A percentile compares a stretch with the other conserved stretches of the same genome.
Conservation (phyloP, 73 alveolate genomes). For the Paramecium bursaria region DNA sequence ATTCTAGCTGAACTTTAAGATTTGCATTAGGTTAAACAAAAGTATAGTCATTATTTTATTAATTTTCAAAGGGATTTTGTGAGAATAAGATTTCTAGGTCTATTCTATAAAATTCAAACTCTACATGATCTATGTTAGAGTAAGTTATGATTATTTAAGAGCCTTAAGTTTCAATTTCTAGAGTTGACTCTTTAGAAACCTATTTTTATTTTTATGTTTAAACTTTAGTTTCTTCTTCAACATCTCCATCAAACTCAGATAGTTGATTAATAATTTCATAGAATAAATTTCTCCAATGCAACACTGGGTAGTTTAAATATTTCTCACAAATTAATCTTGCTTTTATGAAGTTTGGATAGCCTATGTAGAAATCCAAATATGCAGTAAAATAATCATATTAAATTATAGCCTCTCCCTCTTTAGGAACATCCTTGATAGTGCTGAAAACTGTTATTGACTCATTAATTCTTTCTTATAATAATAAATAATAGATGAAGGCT, state of each 20-base stretch:
- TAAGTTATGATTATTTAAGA: slow-evolving; percentile 72
- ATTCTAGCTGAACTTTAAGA: slow-evolving; percentile 1
- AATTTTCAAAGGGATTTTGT: slow-evolving; percentile 80
- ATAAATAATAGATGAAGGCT: slow-evolving; percentile 53
- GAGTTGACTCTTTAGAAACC: slow-evolving; percentile 62
- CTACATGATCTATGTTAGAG: slow-evolving; percentile 68
- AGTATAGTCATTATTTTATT: slow-evolving; percentile 47
- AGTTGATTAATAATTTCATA: slow-evolving; percentile 78
- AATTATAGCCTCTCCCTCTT: slow-evolving; percentile 45
- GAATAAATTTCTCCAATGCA: slow-evolving; percentile 84
- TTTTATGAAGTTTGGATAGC: slow-evolving; percentile 75
- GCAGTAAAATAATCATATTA: slow-evolving; percentile 83
- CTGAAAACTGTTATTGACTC: slow-evolving; percentile 60
- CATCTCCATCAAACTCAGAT: slow-evolving; percentile 78
- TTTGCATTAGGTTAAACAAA: slow-evolving; percentile 31
- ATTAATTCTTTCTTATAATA: slow-evolving; percentile 66
- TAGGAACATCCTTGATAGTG: neutral
- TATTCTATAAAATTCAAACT: slow-evolving; percentile 79
- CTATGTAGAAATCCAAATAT: slow-evolving; percentile 77
- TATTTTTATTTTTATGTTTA: slow-evolving; percentile 46
- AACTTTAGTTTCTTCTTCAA: slow-evolving; percentile 65
- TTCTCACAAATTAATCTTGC: slow-evolving; percentile 80
- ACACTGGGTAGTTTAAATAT: slow-evolving; percentile 87
- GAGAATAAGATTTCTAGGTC: slow-evolving; percentile 85
- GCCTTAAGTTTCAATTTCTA: slow-evolving; percentile 75